These are phyloP conservation scores for Trapa bicornis DNA, from an alignment of 345 rosid genomes.

Conservation along the genomic window DNA sequence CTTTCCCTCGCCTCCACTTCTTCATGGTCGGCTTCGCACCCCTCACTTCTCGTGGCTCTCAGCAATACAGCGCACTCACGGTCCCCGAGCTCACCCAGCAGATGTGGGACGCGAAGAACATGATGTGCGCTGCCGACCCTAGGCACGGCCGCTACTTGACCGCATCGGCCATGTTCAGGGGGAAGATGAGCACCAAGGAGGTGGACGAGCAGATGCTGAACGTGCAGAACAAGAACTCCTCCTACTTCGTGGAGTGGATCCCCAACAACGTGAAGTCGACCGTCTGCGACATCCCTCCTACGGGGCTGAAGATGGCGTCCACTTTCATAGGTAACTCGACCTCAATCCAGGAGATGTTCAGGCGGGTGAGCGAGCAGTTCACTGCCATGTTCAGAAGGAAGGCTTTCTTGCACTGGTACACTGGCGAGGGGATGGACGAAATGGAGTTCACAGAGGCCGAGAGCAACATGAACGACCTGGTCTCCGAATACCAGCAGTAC, in stretches of 20 bases:
- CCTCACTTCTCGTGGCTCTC: constrained; percentile 71
- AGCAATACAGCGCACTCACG: constrained; percentile 56
- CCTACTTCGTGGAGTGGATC: constrained; percentile 34
- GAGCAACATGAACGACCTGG: constrained; percentile 71
- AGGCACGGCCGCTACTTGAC: constrained; percentile 60
- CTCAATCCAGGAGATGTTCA: constrained; percentile 67
- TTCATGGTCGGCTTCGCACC: constrained; percentile 80
- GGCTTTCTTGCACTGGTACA: constrained; percentile 36
- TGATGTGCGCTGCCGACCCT: constrained; percentile 81
- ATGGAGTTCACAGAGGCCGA: constrained; percentile 44
- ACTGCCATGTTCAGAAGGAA: constrained; percentile 33
- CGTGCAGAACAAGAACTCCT: constrained; percentile 35
- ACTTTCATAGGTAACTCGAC: constrained; percentile 66
- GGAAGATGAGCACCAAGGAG: constrained; percentile 74
- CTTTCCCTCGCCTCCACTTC: constrained; percentile 70
- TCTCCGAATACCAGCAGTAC: constrained; percentile 65
- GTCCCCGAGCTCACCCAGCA: constrained; percentile 79
- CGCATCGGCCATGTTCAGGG: constrained; percentile 69
- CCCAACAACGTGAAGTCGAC: constrained; percentile 65
- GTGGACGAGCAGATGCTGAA: constrained; percentile 43
- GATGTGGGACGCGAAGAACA: constrained; percentile 76
- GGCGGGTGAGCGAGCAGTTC: constrained; percentile 63
- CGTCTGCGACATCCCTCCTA: constrained; percentile 65
- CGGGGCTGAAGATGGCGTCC: constrained; percentile 62
- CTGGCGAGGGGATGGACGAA: constrained; percentile 33